Base-by-base conservation (phyloP, 441 rosid genomes). In the Eruca vesicaria region DNA sequence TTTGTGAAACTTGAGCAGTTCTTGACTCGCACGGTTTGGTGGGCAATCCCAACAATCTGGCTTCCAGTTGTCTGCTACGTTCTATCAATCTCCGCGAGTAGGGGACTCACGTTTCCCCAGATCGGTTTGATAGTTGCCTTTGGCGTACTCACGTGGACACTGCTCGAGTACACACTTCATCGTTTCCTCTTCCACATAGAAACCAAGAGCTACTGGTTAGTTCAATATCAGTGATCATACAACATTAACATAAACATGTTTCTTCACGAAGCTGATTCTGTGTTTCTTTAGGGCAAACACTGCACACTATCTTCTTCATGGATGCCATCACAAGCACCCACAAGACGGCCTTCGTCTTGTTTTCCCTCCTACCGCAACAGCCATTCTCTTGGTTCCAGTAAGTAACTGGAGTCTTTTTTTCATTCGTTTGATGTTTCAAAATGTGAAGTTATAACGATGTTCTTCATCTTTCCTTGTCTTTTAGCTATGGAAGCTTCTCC, bases 311-410 rank as follows among this genome's bases (percentile, higher is more conserved):
- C 98, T 93, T 83, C 80, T 96, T 77, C 99, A 96, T 79, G 99
- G 99, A 62, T 93, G 97, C 83, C 99, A 96, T 78, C 99, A 93
- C 69, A 96, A 96, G 86, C 99, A 96, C 78, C 99, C 99, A n/a
- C 94, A 91, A 94, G 99, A 96, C 74, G 90, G 97, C 61, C 85
- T 93, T 53, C 85, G 99, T 29, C 99, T 96, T 82, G 98, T 96
- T 73, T 93, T 93, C 70, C 99, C 99, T 57, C 99, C 99, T 52
- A 89, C 97, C 2, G 96, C 90, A 55, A 73, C 99, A 45, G 96
- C 98, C 68, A 72, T 96, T 62, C 89, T 96, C 35, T 84, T 75
- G 33, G 38, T 91, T 19, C 91, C 89, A 0, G 99, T 96, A 84
- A 71, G 95, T 79, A 18, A 61, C 61, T 36, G 69, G 8, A 32